Percentiles rank a stretch among this genome's conserved stretches.
These are phyloP conservation scores for Exophiala dermatitidis DNA, from an alignment of 2,329 filamentous ascomycete genomes.

Conservation along the genomic window DNA sequence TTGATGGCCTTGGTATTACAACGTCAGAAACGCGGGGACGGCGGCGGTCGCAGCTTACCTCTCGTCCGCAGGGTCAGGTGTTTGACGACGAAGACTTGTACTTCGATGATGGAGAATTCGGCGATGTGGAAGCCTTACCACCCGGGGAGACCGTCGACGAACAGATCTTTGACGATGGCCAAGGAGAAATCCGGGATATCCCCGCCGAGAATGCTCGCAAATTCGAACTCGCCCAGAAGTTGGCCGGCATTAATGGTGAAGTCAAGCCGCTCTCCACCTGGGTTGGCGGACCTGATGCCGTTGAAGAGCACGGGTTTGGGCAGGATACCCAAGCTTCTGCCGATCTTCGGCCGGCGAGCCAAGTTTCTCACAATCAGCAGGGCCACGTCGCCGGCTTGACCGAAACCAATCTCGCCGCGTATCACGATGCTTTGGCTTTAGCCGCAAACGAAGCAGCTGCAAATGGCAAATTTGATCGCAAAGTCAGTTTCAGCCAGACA, in stretches of 20 bases:
- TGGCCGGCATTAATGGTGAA: constrained; percentile 4
- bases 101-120: constrained; percentile 39
- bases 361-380: constrained; percentile 1
- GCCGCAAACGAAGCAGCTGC: constrained; percentile 70
- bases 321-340: background rate
- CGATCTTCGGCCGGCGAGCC: background rate
- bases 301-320: background rate
- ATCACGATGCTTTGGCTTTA: constrained; percentile 76
- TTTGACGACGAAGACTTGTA: constrained; percentile 39
- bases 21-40: constrained; percentile 9
- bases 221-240: constrained; percentile 20
- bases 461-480: constrained; percentile 66
- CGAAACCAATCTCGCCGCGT: constrained; percentile 57
- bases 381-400: constrained; percentile 35
- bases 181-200: constrained; percentile 33
- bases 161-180: constrained; percentile 44
- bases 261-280: constrained; percentile 4
- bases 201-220: constrained; percentile 25
- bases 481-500: constrained; percentile 43
- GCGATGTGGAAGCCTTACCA: constrained; percentile 12
- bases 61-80: constrained; percentile 14
- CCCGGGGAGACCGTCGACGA: constrained; percentile 39
- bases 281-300: background rate
- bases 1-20: constrained; percentile 24
- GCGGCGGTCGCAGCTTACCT: constrained; percentile 6